Evolutionary conservation across 192 early-diverging fungal species (phyloP).

Genomic region (Coemansia sp.): DNA sequence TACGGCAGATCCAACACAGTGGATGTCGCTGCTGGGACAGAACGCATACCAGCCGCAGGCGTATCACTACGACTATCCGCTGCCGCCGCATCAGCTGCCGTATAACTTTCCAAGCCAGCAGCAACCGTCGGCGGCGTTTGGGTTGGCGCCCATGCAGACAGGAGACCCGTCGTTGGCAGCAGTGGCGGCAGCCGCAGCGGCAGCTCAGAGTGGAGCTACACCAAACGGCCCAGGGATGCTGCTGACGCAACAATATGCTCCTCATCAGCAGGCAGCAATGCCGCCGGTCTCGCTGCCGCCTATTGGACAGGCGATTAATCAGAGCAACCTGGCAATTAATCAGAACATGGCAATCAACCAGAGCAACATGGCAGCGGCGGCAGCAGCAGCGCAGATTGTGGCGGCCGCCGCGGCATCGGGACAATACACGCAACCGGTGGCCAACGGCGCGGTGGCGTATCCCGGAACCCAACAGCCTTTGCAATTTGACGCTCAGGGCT

Average conservation of each 20-base stretch:
- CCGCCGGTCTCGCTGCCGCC: constrained; percentile 31
- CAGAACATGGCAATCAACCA: constrained; percentile 11
- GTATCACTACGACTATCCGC: constrained; percentile 47
- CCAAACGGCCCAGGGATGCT: constrained; percentile 25
- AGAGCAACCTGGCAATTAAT: neutral
- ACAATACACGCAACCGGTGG: constrained; percentile 23
- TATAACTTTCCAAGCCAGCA: constrained; percentile 26
- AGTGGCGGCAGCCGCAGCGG: constrained; percentile 17
- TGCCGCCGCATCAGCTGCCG: constrained; percentile 28
- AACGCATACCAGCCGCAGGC: constrained; percentile 43
- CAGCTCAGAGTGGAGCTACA: constrained; percentile 12
- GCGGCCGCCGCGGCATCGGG: constrained; percentile 29
- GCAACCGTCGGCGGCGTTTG: constrained; percentile 14
- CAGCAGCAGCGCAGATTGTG: constrained; percentile 19
- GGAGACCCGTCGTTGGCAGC: constrained; percentile 13
- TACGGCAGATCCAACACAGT: constrained; percentile 40
- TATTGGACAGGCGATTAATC: constrained; percentile 32
- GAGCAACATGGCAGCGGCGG: constrained; percentile 20
- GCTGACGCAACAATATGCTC: constrained; percentile 40
- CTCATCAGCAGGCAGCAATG: constrained; percentile 15
- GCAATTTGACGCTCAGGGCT: neutral
- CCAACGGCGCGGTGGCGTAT: constrained; percentile 9
- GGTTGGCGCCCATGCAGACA: constrained; percentile 10
- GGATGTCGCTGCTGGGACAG: constrained; percentile 46
- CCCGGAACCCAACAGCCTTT: constrained; percentile 1